Base-by-base conservation (phyloP, 1,284 basidiomycete species). In the Ganoderma boninense region DNA sequence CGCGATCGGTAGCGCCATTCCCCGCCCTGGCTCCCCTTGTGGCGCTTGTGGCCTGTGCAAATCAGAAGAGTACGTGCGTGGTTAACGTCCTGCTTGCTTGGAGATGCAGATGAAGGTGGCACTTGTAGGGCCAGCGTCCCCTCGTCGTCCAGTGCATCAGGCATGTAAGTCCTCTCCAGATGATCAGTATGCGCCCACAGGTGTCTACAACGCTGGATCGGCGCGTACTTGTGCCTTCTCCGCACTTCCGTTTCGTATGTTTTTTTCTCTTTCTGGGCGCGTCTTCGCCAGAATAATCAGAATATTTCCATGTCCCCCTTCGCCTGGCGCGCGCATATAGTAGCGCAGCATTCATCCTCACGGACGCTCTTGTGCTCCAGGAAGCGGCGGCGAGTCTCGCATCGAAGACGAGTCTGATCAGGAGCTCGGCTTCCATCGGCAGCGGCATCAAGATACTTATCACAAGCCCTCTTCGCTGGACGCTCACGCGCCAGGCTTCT, bases 181-280 rank as follows among this genome's bases (percentile, higher is more conserved):
- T n/a, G 59, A 42, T 42, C 40, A 56, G 18, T 32, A 23, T 62
- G 40, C 60, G n/a, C 40, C 60, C 60, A 62, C 60, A 62, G 23
- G 60, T 40, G 60, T 43, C n/a, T 62, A 62, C 60, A 62, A 62
- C 40, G 40, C 40, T 26, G 40, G n/a, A 29, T 57, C 29, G 29
- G 54, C 54, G 54, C 54, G 14, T 35, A 32, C 18, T 10, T 32
- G 54, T 20, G 18, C 54, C 29, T 35, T 35, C 54, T 57, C 54
- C 29, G 18, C 18, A 0, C 32, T 57, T 35, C 16, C 4, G 54
- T 16, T 29, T 20, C 54, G 29, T 57, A 35, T 35, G 29, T 57
- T 57, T 35, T 57, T 32, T 29, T 20, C n/a, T 26, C 7, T n/a
- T 20, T 14, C 16, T 40, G 10, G 10, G 59, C n/a, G 4, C 42